A percentile compares a stretch with the other conserved stretches of the same genome.
Conservation (phyloP, 192 early-diverging fungal genomes). For the Mortierella hygrophila region DNA sequence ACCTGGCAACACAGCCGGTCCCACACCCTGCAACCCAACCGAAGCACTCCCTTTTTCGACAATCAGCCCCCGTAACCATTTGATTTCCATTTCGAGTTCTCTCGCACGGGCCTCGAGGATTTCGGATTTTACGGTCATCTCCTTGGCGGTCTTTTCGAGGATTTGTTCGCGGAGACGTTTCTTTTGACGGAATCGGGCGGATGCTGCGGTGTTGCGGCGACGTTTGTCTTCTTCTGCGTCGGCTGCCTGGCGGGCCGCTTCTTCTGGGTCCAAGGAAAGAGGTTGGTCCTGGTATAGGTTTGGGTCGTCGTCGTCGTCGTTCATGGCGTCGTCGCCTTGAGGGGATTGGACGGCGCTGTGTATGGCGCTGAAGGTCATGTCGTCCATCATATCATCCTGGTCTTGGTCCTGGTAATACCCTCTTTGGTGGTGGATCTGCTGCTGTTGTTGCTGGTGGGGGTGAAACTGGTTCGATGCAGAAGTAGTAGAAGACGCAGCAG, state of each 20-base stretch:
- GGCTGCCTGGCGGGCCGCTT: conserved; percentile 13
- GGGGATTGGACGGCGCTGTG: not conserved
- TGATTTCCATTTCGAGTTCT: conserved; percentile 94
- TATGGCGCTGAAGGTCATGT: not conserved
- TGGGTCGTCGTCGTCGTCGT: not conserved
- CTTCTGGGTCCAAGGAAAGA: conserved; percentile 36
- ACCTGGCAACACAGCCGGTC: not conserved
- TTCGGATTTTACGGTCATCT: conserved; percentile 82
- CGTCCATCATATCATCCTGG: conserved; percentile 4
- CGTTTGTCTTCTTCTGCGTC: conserved; percentile 88
- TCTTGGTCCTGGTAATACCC: not conserved
- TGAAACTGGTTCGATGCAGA: conserved; percentile 5
- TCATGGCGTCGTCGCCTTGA: conserved; percentile 4
- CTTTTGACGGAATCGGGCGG: conserved; percentile 93
- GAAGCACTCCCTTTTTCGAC: conserved; percentile 39
- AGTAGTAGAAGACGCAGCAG: not conserved
- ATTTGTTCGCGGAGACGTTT: conserved; percentile 94
- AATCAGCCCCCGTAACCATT: conserved; percentile 88
- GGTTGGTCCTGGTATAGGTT: not conserved
- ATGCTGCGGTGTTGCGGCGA: conserved; percentile 95
- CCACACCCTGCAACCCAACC: not conserved
- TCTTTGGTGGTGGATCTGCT: not conserved
- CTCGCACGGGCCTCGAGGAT: conserved; percentile 80
- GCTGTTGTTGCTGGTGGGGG: not conserved
- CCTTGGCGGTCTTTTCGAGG: conserved; percentile 85